phyloP scores from a whole-genome alignment of 2,329 filamentous ascomycete genomes.

The Penicillium frequentans region DNA sequence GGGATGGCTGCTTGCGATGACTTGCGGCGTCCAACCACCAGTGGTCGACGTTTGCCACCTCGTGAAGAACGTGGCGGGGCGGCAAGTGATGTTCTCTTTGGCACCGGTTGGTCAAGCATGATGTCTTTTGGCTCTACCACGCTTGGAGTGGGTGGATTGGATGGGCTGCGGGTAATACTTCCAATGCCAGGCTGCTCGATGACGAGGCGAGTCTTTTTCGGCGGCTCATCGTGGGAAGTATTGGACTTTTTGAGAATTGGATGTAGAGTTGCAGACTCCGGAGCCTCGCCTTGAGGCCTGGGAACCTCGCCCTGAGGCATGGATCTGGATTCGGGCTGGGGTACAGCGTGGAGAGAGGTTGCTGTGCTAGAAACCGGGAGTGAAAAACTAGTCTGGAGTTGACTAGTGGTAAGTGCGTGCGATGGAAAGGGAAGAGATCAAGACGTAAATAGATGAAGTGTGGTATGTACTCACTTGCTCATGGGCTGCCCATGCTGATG shows the following conservation, averaged over 20 bases:
- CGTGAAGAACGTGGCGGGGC: conserved; percentile 28
- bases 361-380: neutral
- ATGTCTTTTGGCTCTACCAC: conserved; percentile 7
- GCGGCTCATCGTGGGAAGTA: conserved; percentile 23
- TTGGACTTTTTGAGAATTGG: conserved; percentile 43
- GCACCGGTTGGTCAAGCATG: conserved; percentile 11
- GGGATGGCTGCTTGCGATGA: conserved; percentile 33
- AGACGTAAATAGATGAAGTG: neutral
- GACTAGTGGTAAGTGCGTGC: neutral
- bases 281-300: neutral
- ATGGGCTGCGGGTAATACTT: conserved; percentile 27
- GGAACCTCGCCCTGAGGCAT: neutral
- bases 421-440: neutral
- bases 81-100: conserved; percentile 29
- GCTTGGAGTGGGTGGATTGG: conserved; percentile 23
- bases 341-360: neutral
- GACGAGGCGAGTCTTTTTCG: conserved; percentile 34
- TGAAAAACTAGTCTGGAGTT: neutral
- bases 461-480: neutral
- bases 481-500: neutral
- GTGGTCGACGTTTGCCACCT: conserved; percentile 29
- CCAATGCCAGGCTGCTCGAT: conserved; percentile 25
- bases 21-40: conserved; percentile 32
- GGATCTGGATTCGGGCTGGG: neutral
- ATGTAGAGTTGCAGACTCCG: conserved; percentile 20